phyloP scores from a whole-genome alignment of 2,329 filamentous ascomycete species.

The Ceratocystis diversiconidia region DNA sequence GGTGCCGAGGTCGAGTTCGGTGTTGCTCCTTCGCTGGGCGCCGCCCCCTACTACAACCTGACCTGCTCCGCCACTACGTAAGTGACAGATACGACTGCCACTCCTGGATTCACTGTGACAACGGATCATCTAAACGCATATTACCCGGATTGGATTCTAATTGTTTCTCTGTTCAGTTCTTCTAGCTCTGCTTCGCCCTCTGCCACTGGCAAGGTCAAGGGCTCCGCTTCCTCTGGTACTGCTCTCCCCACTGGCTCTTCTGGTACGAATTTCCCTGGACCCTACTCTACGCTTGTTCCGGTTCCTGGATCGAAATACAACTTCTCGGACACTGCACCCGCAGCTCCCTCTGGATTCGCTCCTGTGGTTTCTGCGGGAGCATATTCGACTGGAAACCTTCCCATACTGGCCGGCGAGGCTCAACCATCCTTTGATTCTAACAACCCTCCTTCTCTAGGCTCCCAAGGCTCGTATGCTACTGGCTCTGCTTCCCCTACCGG shows the following conservation, averaged over 20 bases:
- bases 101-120: conserved; percentile 4
- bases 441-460: conserved; percentile 10
- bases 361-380: background rate
- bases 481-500: conserved; percentile 10
- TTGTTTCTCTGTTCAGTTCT: conserved; percentile 6
- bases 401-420: conserved; percentile 14
- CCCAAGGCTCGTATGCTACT: conserved; percentile 1
- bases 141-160: conserved; percentile 6
- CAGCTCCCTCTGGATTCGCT: background rate
- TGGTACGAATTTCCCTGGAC: conserved; percentile 8
- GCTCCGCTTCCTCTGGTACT: conserved; percentile 6
- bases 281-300: background rate
- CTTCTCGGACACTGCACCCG: background rate
- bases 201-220: background rate
- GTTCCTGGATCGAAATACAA: background rate
- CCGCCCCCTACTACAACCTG: conserved; percentile 48
- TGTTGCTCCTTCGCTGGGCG: conserved; percentile 43
- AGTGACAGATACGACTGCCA: background rate
- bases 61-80: conserved; percentile 34
- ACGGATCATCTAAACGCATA: too few species aligned
- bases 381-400: background rate
- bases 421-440: background rate
- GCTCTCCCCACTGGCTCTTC: conserved; percentile 11
- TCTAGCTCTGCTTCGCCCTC: background rate
- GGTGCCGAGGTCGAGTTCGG: conserved; percentile 52